Evolutionary conservation across 139 green algal species (phyloP), one percentile per base, ranked within the genome.

Genomic region (Edaphochlamys debaryana): DNA sequence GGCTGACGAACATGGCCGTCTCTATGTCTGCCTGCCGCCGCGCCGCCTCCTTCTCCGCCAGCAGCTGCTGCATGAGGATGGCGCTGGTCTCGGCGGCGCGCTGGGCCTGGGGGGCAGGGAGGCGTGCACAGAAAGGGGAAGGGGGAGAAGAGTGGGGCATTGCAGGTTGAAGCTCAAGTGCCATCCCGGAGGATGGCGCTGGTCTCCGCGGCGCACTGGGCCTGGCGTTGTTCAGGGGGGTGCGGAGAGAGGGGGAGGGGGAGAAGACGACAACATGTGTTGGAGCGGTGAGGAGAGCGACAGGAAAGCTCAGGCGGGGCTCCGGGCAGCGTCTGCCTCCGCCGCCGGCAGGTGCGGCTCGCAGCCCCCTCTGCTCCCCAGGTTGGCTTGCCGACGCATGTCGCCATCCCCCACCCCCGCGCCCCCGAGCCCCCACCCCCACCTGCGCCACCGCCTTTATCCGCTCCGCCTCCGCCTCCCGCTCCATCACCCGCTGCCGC

Each of bases 11-110:
- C n/a, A 92, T 91, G 32, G 68, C 79, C 67, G 92, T 79, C 70
- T 93, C 88, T n/a, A 93, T 91, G 29, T 79, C 56, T 45, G 88
- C 64, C 85, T 87, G 70, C 36, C 42, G 37, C 63, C 63, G 34
- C n/a, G n/a, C 62, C 60, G 83, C 82, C 85, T 92, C 85, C 81
- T 88, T 88, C 85, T 93, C 89, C 34, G 68, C 68, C 42, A 93
- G 70, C 69, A 69, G 71, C 69, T 92, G 88, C 84, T 84, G 73
- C 88, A 89, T 87, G 40, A 54, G 80, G 58, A 90, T 87, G 58
- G 56, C 30, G 85, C 84, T 90, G n/a, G 89, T 90, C 58, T 90
- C 88, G 0, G 89, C 87, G 20, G 80, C 80, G 64, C 86, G 89
- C 81, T 93, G 79, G n/a, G 89, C 89, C 75, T 93, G 84, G 1